A percentile compares a stretch with the other conserved stretches of the same genome.
These are phyloP conservation scores for Marsdenia floribunda DNA, from an alignment of 257 asterid species.

Conservation along the genomic window DNA sequence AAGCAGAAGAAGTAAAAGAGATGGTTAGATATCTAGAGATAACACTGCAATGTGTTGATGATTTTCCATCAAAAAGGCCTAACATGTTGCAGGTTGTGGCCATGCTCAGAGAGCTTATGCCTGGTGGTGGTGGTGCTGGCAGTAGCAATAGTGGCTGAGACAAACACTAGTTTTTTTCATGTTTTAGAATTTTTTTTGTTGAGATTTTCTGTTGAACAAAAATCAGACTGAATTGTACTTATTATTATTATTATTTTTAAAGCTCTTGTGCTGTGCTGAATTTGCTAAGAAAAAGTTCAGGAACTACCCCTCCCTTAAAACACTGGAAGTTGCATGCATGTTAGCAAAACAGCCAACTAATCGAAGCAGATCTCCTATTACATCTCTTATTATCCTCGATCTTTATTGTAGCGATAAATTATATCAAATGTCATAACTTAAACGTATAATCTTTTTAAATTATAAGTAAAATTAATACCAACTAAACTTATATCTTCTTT, in stretches of 20 bases:
- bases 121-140: slow-evolving; percentile 31
- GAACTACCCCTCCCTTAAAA: background rate
- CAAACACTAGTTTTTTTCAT: background rate
- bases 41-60: slow-evolving; percentile 80
- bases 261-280: background rate
- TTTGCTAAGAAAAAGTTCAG: background rate
- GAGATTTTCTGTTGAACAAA: slow-evolving; percentile 12
- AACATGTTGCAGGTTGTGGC: slow-evolving; percentile 92
- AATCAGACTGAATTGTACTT: slow-evolving; percentile 1
- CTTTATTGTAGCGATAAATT: too few species aligned
- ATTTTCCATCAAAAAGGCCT: slow-evolving; percentile 87
- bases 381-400: too few species aligned
- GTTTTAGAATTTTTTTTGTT: slow-evolving; percentile 8
- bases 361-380: too few species aligned
- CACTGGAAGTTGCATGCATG: background rate
- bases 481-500: too few species aligned
- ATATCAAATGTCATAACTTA: too few species aligned
- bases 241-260: too few species aligned
- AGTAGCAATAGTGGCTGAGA: slow-evolving; percentile 50
- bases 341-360: too few species aligned
- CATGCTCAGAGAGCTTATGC: slow-evolving; percentile 73
- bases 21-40: slow-evolving; percentile 83
- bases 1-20: slow-evolving; percentile 72
- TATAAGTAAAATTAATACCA: too few species aligned
- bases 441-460: too few species aligned